phyloP scores from a whole-genome alignment of 129 eudicot genomes.

The Escallonia herrerae region DNA sequence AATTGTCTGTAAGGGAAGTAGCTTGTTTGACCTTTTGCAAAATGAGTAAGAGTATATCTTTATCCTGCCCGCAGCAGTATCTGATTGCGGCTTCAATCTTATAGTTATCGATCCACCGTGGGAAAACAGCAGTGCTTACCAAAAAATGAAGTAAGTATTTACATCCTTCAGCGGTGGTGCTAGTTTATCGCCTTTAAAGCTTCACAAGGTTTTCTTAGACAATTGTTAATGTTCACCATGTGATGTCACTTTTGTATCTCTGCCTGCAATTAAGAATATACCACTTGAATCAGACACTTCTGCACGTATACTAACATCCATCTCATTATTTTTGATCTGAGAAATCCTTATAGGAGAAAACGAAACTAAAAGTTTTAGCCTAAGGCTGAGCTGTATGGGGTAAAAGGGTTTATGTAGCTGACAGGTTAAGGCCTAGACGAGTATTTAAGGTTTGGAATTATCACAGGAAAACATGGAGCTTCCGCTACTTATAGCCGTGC shows the following conservation, averaged over 20 bases:
- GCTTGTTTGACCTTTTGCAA: background rate
- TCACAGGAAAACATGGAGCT: too few species aligned
- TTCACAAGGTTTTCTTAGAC: background rate
- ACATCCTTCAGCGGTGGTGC: conserved; percentile 10
- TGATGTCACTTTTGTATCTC: too few species aligned
- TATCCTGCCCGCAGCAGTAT: conserved; percentile 41
- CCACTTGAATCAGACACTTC: background rate
- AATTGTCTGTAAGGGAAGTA: background rate
- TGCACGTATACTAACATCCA: background rate
- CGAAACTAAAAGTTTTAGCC: too few species aligned
- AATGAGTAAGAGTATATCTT: conserved; percentile 2
- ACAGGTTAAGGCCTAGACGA: too few species aligned
- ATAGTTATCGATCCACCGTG: conserved; percentile 93
- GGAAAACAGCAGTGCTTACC: conserved; percentile 97
- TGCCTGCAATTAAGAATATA: background rate
- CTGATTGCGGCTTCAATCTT: conserved; percentile 72
- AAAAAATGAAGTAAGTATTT: conserved; percentile 60
- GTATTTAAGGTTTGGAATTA: too few species aligned
- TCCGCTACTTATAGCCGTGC: too few species aligned
- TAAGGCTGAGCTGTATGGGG: too few species aligned
- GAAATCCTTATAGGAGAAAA: too few species aligned
- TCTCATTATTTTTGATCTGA: too few species aligned
- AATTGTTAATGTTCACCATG: background rate
- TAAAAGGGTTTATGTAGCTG: too few species aligned
- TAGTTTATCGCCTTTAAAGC: conserved; percentile 1